These are phyloP conservation scores for Solanum clarkiae DNA, from an alignment of 257 asterid species.

Conservation along the genomic window DNA sequence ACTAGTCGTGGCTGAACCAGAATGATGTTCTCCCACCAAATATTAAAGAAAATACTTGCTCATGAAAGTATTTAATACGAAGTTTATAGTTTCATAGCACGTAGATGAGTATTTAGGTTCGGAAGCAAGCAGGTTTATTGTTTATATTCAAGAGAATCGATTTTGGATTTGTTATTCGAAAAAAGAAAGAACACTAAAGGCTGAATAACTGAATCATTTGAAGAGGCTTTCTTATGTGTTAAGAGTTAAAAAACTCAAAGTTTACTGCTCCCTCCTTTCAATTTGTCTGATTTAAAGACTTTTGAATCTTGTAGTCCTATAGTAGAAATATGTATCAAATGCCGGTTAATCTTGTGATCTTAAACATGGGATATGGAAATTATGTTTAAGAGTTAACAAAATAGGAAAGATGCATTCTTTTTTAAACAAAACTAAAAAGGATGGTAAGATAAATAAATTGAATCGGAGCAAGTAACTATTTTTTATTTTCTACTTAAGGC, in stretches of 20 bases:
- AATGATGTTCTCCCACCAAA: neutral
- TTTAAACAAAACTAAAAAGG: neutral
- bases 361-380: neutral
- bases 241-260: neutral
- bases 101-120: neutral
- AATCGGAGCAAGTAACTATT: neutral
- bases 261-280: neutral
- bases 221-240: neutral
- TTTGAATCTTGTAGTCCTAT: neutral
- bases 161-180: neutral
- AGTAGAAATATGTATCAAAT: neutral
- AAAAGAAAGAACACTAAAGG: neutral
- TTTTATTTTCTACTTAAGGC: neutral
- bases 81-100: neutral
- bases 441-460: neutral
- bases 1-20: no score
- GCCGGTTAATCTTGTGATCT: neutral
- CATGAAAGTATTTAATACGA: neutral
- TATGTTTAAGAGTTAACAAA: neutral
- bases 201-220: neutral
- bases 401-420: neutral
- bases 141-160: neutral
- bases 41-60: neutral
- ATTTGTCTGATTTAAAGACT: neutral
- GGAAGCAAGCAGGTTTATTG: neutral